These are phyloP conservation scores for Hippophae gyantsensis DNA, from an alignment of 306 rosid genomes.

Conservation along the genomic window DNA sequence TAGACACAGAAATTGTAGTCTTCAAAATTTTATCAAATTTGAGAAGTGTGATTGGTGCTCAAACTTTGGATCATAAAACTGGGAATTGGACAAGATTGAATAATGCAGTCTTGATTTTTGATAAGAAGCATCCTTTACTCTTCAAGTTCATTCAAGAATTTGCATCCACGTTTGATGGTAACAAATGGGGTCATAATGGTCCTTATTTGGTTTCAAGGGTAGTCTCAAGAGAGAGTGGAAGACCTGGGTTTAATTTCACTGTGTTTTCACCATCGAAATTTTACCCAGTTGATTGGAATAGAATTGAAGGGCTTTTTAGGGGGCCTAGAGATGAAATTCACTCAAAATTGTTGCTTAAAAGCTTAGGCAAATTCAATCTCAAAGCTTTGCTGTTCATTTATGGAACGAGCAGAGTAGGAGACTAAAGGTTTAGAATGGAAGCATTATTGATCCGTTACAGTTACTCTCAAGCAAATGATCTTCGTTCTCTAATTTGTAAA, in stretches of 20 bases:
- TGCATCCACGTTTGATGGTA: constrained; percentile 75
- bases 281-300: constrained; percentile 80
- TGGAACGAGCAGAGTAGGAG: constrained; percentile 76
- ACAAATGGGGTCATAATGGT: constrained; percentile 96
- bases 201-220: constrained; percentile 91
- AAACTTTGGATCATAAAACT: constrained; percentile 44
- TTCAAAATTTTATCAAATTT: constrained; percentile 58
- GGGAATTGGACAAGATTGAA: constrained; percentile 79
- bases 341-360: constrained; percentile 49
- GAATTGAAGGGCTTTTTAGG: constrained; percentile 39
- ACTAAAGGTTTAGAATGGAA: constrained; percentile 52
- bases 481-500: too few species aligned
- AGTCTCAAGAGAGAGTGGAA: constrained; percentile 47
- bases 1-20: constrained; percentile 59
- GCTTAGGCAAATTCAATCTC: constrained; percentile 34
- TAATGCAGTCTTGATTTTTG: constrained; percentile 75
- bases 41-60: constrained; percentile 81
- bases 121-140: constrained; percentile 70
- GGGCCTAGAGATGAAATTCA: constrained; percentile 44
- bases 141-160: constrained; percentile 74
- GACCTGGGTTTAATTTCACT: constrained; percentile 39
- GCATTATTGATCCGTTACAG: constrained; percentile 49
- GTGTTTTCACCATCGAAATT: constrained; percentile 66
- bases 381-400: constrained; percentile 58
- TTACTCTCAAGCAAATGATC: neutral